Evolutionary conservation across 2,329 filamentous ascomycete species (phyloP), one percentile per base, ranked within the genome.

Genomic region (Diaporthe velutina): DNA sequence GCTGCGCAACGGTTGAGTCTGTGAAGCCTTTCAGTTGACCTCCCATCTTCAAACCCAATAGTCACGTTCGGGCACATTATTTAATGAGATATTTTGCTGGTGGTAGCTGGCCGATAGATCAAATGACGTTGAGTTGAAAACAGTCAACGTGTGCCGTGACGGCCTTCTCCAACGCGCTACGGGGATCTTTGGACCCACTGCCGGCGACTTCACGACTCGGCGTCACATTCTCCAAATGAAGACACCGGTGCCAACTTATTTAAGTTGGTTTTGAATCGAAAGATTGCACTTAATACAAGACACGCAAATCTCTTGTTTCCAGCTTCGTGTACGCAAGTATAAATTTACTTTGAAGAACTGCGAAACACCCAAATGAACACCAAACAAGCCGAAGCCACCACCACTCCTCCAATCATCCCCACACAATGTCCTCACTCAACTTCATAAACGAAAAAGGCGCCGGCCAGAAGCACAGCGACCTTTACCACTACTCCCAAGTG

Each of bases 381-480:
- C n/a, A n/a, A n/a, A n/a, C n/a, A n/a, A n/a, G n/a, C n/a, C n/a
- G n/a, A n/a, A 13, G 33, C 22, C 35, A 60, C 22, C 22, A 28
- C 25, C 10, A 25, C n/a, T n/a, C 10, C 50, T 5, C 50, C 50
- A 4, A 13, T 54, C n/a, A 13, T 15, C 13, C 12, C 5, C n/a
- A n/a, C 25, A 22, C 38, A 45, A 64, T 64, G 40, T 64, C 58
- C n/a, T 64, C 58, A 8, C 38, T 64, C 25, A 64, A 64, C 17
- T 64, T 30, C 58, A 64, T 64, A 25, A 64, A 64, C 58, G 58
- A 40, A n/a, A 13, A 45, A 10, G 58, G 58, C 58, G n/a, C 33
- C 38, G 58, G 58, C 58, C 58, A 64, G 40, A 64, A 64, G 25
- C 58, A 45, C 25, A 64, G 58, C 58, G 58, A 64, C 35, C 9